Conservation (phyloP, 768 basidiomycete species). For the Megacollybia marginata region DNA sequence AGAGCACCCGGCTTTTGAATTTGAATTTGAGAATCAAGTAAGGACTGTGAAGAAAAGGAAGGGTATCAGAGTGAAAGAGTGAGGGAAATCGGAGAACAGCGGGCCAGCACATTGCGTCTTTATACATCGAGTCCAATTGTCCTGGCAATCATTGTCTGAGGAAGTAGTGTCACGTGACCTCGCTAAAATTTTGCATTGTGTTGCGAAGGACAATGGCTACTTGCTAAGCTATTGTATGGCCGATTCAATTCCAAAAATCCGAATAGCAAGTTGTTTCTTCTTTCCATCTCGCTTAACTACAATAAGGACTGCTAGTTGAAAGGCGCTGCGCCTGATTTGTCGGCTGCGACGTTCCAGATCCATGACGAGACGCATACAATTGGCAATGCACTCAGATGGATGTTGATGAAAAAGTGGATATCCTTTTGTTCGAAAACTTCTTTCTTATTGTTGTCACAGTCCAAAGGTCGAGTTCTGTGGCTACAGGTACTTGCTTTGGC, state of each 20-base stretch:
- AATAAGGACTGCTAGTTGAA: constrained; percentile 52
- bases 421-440: not conserved
- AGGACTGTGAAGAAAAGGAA: too few relatives aligned
- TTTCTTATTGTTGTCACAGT: constrained; percentile 31
- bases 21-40: too few relatives aligned
- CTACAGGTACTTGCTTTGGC: constrained; percentile 57
- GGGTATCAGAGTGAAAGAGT: too few relatives aligned
- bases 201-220: too few relatives aligned
- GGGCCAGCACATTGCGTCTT: too few relatives aligned
- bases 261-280: constrained; percentile 24
- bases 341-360: constrained; percentile 87
- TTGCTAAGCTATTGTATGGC: constrained; percentile 20
- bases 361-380: constrained; percentile 94
- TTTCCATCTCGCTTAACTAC: not conserved
- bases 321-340: constrained; percentile 74
- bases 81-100: too few relatives aligned
- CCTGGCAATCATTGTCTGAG: too few relatives aligned
- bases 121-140: too few relatives aligned
- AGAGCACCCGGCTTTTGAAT: too few relatives aligned
- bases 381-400: constrained; percentile 93
- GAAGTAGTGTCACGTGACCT: too few relatives aligned
- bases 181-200: too few relatives aligned
- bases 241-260: constrained; percentile 33
- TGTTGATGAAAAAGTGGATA: constrained; percentile 97
- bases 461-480: constrained; percentile 98